Base-by-base conservation (phyloP, 768 basidiomycete species). In the Xerocomellus intermedius region DNA sequence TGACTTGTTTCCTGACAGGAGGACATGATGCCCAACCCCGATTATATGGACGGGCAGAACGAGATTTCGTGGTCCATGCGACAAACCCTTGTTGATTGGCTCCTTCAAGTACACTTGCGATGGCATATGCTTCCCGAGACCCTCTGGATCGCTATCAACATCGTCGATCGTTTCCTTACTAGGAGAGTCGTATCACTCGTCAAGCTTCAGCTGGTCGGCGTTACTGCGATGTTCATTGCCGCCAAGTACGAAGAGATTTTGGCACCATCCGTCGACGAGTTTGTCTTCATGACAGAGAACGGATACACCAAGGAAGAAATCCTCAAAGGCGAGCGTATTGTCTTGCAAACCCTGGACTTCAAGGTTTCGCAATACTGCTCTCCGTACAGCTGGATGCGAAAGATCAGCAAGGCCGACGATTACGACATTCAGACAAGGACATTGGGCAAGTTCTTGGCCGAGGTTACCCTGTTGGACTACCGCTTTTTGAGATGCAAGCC, bases 111-210 rank as follows among this genome's bases (percentile, higher is more conserved):
- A 33, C 97, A 99, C 77, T 78, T 98, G 57, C 88, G 94, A 28
- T 99, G 98, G 79, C 96, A 98, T 78, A 93, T 99, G 91, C 83
- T 98, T 44, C 96, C 97, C 28, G 97, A 99, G 73, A 99, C 97
- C 3, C 83, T 98, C 17, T 99, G 97, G 97, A 98, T 98, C 65
- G 92, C 96, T 39, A 82, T 99, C 79, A 99, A 98, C 77, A 87
- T 99, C 57, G 83, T 96, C 60, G 93, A 96, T 69, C 89, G 93
- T 58, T 94, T 96, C 80, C 79, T 96, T 46, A 91, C 89, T 48
- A 86, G 87, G 66, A 86, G 93, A 32, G 85, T 91, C 52, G 93
- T 96, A 17, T 91, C 89, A 4, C 76, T 94, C 38, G 83, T 90
- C 65, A 96, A 94, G 75, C 84, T 96, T 46, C 93, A 96, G 74